A percentile compares a stretch with the other conserved stretches of the same genome.
Conservation (phyloP, 129 eudicot genomes). For the Chrysanthemum makinoi region DNA sequence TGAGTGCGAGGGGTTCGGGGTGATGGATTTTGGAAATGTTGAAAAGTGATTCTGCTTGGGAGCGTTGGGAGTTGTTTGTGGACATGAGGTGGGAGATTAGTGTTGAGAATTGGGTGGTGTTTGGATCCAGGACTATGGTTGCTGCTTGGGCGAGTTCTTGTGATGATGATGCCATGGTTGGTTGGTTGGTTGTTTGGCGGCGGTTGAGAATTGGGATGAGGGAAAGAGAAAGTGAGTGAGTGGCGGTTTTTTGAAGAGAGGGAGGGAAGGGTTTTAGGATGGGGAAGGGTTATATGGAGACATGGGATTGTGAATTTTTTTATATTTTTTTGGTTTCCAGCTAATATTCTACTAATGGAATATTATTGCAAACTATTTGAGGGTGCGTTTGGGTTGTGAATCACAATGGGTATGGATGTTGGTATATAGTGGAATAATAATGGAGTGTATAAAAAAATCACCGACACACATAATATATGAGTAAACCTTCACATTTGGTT, state of each 20-base stretch:
- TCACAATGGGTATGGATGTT: too few species aligned
- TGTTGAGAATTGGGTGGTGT: constrained; percentile 70
- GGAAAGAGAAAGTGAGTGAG: constrained; percentile 5
- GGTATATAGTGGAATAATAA: too few species aligned
- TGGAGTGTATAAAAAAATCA: too few species aligned
- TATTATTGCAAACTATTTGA: too few species aligned
- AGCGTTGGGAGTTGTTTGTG: constrained; percentile 78
- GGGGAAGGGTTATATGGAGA: not conserved
- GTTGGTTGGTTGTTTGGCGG: constrained; percentile 21
- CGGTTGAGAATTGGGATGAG: not conserved
- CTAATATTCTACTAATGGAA: not conserved
- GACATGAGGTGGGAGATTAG: constrained; percentile 85
- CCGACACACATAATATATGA: too few species aligned
- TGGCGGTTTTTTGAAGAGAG: constrained; percentile 33
- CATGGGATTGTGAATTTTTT: not conserved
- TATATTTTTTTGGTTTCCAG: not conserved
- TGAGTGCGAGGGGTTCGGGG: constrained; percentile 66
- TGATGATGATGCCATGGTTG: constrained; percentile 59
- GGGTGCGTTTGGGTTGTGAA: too few species aligned
- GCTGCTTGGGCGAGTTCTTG: constrained; percentile 53
- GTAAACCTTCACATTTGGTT: too few species aligned
- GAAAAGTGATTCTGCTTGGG: constrained; percentile 77
- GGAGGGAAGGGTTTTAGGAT: constrained; percentile 49
- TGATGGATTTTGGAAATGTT: constrained; percentile 70
- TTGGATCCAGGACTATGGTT: constrained; percentile 72